These are phyloP conservation scores for Nakataea oryzae DNA, from an alignment of 2,329 filamentous ascomycete genomes.

Conservation along the genomic window DNA sequence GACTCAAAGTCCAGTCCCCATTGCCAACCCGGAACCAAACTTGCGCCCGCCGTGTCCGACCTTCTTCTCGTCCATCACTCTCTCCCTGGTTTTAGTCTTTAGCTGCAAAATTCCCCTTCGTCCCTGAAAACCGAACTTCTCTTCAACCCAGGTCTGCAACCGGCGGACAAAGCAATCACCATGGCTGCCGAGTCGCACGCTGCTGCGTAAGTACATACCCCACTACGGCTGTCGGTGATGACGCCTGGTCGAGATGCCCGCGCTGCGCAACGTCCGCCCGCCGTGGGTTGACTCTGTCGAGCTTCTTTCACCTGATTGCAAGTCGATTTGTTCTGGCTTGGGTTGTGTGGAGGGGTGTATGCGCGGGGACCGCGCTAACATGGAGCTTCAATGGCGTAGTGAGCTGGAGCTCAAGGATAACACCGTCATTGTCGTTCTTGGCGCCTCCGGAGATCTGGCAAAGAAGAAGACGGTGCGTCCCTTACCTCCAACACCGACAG, in stretches of 20 bases:
- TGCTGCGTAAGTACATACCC: constrained; percentile 4
- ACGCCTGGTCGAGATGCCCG: neutral
- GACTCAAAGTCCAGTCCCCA: neutral
- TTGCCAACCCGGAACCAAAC: neutral
- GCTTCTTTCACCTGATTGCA: neutral
- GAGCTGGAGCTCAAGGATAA: constrained; percentile 96
- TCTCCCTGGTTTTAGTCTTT: neutral
- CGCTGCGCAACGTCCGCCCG: neutral
- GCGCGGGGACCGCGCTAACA: neutral
- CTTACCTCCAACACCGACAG: constrained; percentile 11
- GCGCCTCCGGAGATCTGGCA: constrained; percentile 91
- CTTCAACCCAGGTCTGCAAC: neutral
- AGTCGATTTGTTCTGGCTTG: neutral
- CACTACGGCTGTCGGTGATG: neutral
- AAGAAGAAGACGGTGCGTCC: constrained; percentile 93
- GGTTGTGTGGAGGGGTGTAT: neutral
- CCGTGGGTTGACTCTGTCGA: neutral
- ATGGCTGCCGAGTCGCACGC: constrained; percentile 3
- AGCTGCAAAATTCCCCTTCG: neutral
- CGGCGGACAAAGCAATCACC: neutral
- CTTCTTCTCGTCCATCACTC: neutral
- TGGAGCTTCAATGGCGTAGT: constrained; percentile 32
- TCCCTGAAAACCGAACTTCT: neutral
- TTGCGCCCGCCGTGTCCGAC: neutral
- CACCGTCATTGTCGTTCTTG: constrained; percentile 91